Evolutionary conservation across 2,329 filamentous ascomycete genomes (phyloP), one percentile per base, ranked within the genome.

Genomic region (Byssochlamys sp.): DNA sequence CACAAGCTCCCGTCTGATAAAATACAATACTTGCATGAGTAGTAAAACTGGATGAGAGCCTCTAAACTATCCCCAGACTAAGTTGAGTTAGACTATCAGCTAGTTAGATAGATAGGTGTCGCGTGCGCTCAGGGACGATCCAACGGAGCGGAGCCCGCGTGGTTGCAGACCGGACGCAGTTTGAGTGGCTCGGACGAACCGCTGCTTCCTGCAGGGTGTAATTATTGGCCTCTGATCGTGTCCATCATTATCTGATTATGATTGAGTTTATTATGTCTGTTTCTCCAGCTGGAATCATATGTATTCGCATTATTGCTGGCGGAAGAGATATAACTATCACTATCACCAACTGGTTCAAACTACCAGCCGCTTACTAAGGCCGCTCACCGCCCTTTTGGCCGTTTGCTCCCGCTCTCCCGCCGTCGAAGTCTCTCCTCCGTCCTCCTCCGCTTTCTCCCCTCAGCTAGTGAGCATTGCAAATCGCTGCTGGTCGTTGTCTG

Each of bases 341-440:
- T 4, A 39, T 14, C 35, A 19, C 35, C 35, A 29, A 29, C 28
- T 31, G 29, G 29, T 31, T 31, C 29, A 31, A 10, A 7, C 7
- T 2, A 10, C 29, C 7, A 31, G 28, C 39, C 12, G 49, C 49
- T 51, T 26, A 51, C 49, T 51, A 51, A 51, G 1, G 45, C 11
- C 25, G 24, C 60, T 68, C 66, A 69, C 66, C 66, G 66, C 66
- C 65, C 60, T 65, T 19, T 69, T 67, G 19, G 28, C 48, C 59
- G 45, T 53, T 55, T 14, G 35, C 35, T 45, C 35, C 49, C 49
- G 49, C 49, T 51, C 49, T 51, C 49, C 49, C 49, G 49, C 49
- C 14, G 49, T 27, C 14, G 10, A 28, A 51, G 24, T 19, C 19
- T 26, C 19, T 59, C 62, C 60, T 59, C 59, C 59, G 58, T 61